A percentile compares a stretch with the other conserved stretches of the same genome.
phyloP scores from a whole-genome alignment of 495 filamentous ascomycete genomes.

The Cercophora scortea region DNA sequence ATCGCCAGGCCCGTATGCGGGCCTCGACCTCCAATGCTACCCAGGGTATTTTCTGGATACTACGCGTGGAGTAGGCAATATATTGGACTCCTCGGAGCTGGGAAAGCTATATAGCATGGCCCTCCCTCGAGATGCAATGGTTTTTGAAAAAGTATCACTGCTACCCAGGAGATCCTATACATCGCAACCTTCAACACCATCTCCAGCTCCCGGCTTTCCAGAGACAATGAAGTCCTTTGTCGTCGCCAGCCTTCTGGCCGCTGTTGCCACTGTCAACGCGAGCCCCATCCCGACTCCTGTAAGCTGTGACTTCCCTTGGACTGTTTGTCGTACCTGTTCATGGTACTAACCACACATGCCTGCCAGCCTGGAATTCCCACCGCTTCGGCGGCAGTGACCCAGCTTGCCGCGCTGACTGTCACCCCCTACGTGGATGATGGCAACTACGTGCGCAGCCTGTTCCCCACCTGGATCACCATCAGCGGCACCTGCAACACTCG shows the following conservation, averaged over 20 bases:
- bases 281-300: constrained; percentile 28
- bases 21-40: no score
- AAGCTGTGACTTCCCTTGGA: constrained; percentile 1
- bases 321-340: background rate
- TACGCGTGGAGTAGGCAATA: no score
- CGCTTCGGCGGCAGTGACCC: constrained; percentile 39
- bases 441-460: constrained; percentile 53
- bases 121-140: no score
- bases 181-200: no score
- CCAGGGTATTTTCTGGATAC: no score
- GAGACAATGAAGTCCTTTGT: constrained; percentile 19
- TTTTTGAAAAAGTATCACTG: background rate
- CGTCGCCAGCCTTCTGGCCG: constrained; percentile 12
- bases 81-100: no score
- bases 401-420: constrained; percentile 49
- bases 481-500: constrained; percentile 51
- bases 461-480: constrained; percentile 62
- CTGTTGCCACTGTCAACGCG: constrained; percentile 13
- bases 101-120: no score
- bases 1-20: no score
- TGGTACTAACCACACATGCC: background rate
- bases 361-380: constrained; percentile 53
- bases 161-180: background rate
- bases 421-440: constrained; percentile 43
- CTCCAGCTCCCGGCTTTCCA: background rate